Percentiles rank a stretch among this genome's conserved stretches.
phyloP scores from a whole-genome alignment of 768 basidiomycete species.

The Pulveroboletus frians region DNA sequence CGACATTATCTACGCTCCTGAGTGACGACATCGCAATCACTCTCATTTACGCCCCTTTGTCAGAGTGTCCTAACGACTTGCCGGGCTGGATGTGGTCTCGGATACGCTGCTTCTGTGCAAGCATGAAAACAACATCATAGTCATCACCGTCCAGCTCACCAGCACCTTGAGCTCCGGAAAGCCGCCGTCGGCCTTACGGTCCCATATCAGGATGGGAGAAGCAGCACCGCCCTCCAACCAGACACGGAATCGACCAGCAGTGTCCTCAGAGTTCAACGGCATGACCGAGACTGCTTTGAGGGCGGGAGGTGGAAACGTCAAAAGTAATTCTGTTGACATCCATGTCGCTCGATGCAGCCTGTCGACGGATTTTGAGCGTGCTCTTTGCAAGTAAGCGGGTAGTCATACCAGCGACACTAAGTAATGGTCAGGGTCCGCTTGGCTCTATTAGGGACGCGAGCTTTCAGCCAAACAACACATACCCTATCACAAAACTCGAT shows the following conservation, averaged over 20 bases:
- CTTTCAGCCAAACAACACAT: slow-evolving; percentile 23
- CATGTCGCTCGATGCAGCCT: slow-evolving; percentile 93
- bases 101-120: slow-evolving; percentile 76
- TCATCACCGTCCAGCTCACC: slow-evolving; percentile 39
- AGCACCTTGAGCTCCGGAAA: slow-evolving; percentile 88
- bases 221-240: slow-evolving; percentile 56
- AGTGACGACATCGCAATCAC: background rate
- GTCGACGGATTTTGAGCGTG: background rate
- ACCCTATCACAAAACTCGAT: slow-evolving; percentile 95
- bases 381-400: background rate
- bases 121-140: slow-evolving; percentile 4
- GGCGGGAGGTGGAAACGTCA: slow-evolving; percentile 82
- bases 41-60: slow-evolving; percentile 40
- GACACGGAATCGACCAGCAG: slow-evolving; percentile 85
- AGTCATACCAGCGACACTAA: slow-evolving; percentile 77
- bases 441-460: slow-evolving; percentile 2
- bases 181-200: slow-evolving; percentile 84
- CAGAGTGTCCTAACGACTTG: slow-evolving; percentile 84
- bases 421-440: background rate
- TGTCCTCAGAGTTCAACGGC: slow-evolving; percentile 74
- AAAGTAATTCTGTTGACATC: slow-evolving; percentile 87
- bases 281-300: slow-evolving; percentile 64
- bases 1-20: background rate
- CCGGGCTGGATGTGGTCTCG: slow-evolving; percentile 80
- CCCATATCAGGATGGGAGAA: slow-evolving; percentile 64